These are phyloP conservation scores for Asterochloris erici DNA, from an alignment of 139 green algal species.

Conservation along the genomic window DNA sequence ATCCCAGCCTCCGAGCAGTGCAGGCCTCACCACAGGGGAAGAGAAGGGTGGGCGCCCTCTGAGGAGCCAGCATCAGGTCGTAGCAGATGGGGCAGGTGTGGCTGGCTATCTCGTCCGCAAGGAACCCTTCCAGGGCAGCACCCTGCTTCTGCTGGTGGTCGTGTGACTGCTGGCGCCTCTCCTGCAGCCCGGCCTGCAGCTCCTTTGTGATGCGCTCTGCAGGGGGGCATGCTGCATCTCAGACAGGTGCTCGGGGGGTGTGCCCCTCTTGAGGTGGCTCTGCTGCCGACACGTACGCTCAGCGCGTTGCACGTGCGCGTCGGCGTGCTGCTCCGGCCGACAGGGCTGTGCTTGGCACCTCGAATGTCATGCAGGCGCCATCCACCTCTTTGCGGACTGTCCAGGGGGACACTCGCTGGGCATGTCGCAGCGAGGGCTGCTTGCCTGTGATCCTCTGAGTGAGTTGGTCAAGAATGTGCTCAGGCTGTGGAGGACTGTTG, in stretches of 20 bases:
- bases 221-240: neutral
- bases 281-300: too few species aligned
- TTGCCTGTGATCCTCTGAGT: constrained; percentile 16
- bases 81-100: constrained; percentile 16
- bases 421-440: neutral
- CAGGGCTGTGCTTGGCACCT: neutral
- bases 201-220: constrained; percentile 1
- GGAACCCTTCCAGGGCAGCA: neutral
- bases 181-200: constrained; percentile 7
- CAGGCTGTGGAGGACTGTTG: neutral
- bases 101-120: constrained; percentile 2
- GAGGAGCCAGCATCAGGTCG: constrained; percentile 8
- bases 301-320: too few species aligned
- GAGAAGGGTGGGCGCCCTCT: constrained; percentile 3
- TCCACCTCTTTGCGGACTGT: neutral
- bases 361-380: neutral
- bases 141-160: neutral
- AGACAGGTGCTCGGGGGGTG: neutral
- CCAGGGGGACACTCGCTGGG: neutral
- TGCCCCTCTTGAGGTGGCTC: too few species aligned
- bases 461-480: constrained; percentile 13
- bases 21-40: constrained; percentile 8
- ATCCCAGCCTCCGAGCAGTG: too few species aligned
- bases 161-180: neutral
- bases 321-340: too few species aligned